Percentiles rank a stretch among this genome's conserved stretches.
These are phyloP conservation scores for Moringa oleifera DNA, from an alignment of 345 rosid genomes.

Conservation along the genomic window DNA sequence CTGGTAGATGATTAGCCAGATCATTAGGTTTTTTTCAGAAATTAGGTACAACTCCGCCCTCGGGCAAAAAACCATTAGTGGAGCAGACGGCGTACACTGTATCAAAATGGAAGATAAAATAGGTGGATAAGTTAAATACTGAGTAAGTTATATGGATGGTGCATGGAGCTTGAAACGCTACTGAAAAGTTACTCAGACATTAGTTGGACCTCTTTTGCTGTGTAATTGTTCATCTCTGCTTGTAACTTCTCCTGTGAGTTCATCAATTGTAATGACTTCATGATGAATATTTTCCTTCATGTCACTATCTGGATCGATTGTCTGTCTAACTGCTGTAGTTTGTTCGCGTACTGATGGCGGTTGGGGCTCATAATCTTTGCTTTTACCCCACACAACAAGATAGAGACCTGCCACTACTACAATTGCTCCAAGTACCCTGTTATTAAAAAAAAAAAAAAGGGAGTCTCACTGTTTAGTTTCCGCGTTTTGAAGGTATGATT, in stretches of 20 bases:
- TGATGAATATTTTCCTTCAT: conserved; percentile 19
- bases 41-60: too few species aligned
- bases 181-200: background rate
- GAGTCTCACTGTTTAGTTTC: background rate
- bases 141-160: background rate
- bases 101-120: background rate
- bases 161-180: background rate
- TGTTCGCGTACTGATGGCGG: conserved; percentile 13
- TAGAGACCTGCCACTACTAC: conserved; percentile 73
- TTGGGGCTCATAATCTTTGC: conserved; percentile 46
- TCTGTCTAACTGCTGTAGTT: conserved; percentile 22
- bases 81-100: background rate
- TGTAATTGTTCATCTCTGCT: conserved; percentile 16
- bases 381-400: conserved; percentile 84
- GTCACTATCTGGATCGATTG: conserved; percentile 12
- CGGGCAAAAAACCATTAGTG: too few species aligned
- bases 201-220: conserved; percentile 6
- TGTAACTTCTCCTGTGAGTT: conserved; percentile 8
- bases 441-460: too few species aligned
- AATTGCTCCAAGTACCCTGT: conserved; percentile 74
- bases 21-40: too few species aligned
- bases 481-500: background rate
- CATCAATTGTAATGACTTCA: conserved; percentile 26
- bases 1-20: too few species aligned
- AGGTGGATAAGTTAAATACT: background rate